Base-by-base conservation (phyloP, 495 filamentous ascomycete genomes). In the Aspergillus leporis region DNA sequence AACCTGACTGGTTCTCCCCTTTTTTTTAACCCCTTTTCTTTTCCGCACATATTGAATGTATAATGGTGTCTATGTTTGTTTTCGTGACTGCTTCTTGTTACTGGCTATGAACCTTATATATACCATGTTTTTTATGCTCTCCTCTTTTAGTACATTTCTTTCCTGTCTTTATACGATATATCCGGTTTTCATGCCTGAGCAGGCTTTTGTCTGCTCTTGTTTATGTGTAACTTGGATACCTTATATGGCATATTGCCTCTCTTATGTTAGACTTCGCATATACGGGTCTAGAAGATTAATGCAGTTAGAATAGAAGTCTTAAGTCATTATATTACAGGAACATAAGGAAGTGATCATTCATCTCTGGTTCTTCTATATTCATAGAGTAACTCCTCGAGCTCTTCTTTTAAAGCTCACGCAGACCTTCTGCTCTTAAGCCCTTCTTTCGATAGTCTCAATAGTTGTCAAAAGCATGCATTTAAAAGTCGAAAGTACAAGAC, bases 21-120 rank as follows among this genome's bases (percentile, higher is more conserved):
- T 23, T 47, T n/a, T 47, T n/a, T 34, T 14, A 36, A 25, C 41
- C 14, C 46, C 36, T 58, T 53, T 59, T 30, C 51, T 47, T 54
- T 41, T 45, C 16, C 1, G 9, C 34, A 36, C 13, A 12, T 36
- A 36, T 36, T 36, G 8, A 10, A 12, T 12, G 34, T 36, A 36
- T 4, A 36, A 5, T 6, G 25, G 25, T 28, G 25, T 3, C 25
- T 28, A 18, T 43, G 3, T 43, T 21, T 43, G 2, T 19, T 43
- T 43, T 43, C 9, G 2, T 43, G 9, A 21, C 19, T 16, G 4
- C 19, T 22, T 47, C n/a, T 16, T 47, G 8, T 47, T n/a, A 23
- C 43, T 22, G 18, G 21, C 9, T 47, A 22, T 47, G 18, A 47
- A 47, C 43, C 21, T 9, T 32, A 14, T 41, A 41, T 41, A 41